These are phyloP conservation scores for Calonectria fujianensis DNA, from an alignment of 2,329 filamentous ascomycete genomes.

Conservation along the genomic window DNA sequence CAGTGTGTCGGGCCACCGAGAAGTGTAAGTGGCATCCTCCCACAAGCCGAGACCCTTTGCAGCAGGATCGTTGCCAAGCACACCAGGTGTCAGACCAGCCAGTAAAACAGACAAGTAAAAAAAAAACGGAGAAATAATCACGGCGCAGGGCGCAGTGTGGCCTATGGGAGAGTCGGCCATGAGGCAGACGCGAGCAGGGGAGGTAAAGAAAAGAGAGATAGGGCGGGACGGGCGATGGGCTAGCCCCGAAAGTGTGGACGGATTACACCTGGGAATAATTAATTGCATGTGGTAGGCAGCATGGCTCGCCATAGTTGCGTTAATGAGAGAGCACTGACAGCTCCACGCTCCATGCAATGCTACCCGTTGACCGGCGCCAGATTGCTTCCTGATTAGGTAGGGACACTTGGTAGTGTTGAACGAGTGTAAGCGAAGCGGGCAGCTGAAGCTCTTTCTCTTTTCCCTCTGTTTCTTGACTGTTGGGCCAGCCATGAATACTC, in stretches of 20 bases:
- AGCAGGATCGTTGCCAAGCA: neutral
- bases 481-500: too few species aligned
- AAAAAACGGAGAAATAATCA: neutral
- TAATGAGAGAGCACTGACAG: neutral
- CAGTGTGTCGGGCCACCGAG: neutral
- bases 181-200: neutral
- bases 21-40: neutral
- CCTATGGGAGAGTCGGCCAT: neutral
- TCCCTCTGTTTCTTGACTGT: neutral
- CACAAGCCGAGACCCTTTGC: neutral
- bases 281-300: neutral
- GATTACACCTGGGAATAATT: neutral
- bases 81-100: neutral
- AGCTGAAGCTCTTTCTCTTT: neutral
- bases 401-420: neutral
- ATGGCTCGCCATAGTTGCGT: neutral
- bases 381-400: neutral
- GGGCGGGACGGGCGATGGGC: neutral
- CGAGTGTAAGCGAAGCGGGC: neutral
- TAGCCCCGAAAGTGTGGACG: neutral
- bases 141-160: neutral
- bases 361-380: neutral
- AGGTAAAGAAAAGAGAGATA: neutral
- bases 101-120: neutral
- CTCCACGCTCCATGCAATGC: slow-evolving; percentile 1